phyloP scores from a whole-genome alignment of 345 rosid genomes.

The Eucalyptus fibrosa region DNA sequence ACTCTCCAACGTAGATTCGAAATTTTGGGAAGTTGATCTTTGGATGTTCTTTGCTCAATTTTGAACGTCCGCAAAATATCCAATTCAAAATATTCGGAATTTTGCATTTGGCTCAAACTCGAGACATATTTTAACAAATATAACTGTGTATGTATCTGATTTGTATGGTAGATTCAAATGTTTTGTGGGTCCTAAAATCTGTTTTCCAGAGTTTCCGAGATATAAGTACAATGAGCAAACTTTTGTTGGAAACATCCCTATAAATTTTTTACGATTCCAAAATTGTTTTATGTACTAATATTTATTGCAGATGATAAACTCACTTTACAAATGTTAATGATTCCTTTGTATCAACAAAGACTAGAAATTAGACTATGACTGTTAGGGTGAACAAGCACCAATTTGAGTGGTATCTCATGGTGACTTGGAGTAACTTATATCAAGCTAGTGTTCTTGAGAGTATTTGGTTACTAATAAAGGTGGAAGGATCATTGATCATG shows the following conservation, averaged over 20 bases:
- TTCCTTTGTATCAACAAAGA: background rate
- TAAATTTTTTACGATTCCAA: background rate
- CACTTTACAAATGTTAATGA: background rate
- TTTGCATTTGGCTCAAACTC: no score
- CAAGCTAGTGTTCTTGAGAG: background rate
- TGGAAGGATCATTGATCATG: background rate
- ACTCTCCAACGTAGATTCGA: no score
- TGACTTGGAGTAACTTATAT: background rate
- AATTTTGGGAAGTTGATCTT: no score
- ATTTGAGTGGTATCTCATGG: background rate
- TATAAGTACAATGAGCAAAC: background rate
- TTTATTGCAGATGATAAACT: background rate
- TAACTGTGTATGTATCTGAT: no score
- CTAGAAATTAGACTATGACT: background rate
- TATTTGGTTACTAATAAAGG: background rate
- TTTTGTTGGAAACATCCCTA: background rate
- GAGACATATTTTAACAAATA: background rate
- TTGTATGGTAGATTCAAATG: background rate
- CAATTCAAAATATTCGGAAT: no score
- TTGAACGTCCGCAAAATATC: no score
- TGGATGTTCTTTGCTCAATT: no score
- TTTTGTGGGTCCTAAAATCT: background rate
- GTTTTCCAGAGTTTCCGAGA: background rate
- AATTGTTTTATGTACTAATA: background rate
- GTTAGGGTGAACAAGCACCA: background rate